Percentiles rank a stretch among this genome's conserved stretches.
phyloP scores from a whole-genome alignment of 139 green algal species.

The Astrephomene gubernaculifera region DNA sequence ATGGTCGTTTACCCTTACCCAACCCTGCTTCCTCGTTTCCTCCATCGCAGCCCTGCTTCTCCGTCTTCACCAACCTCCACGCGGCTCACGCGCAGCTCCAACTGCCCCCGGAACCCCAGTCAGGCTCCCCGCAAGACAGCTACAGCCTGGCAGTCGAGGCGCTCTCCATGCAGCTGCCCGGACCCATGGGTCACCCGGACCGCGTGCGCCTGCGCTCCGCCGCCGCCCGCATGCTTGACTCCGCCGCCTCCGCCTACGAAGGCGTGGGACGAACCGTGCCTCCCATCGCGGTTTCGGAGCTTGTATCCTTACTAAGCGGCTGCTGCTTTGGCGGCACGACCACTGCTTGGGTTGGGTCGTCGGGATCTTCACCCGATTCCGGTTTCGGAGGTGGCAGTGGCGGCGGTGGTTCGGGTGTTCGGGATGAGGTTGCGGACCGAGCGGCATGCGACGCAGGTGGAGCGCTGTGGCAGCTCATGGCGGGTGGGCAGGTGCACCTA shows the following conservation, averaged over 20 bases:
- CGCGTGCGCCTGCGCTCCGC: neutral
- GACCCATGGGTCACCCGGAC: neutral
- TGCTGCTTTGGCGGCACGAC: neutral
- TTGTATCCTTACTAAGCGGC: neutral
- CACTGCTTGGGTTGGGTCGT: too few species aligned
- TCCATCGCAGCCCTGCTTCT: conserved; percentile 6
- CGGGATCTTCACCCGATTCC: too few species aligned
- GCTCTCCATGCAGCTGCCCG: neutral
- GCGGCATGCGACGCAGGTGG: neutral
- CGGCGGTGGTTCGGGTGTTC: neutral
- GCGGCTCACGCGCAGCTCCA: neutral
- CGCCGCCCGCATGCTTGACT: conserved; percentile 34
- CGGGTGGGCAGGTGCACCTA: conserved; percentile 5
- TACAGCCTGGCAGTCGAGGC: conserved; percentile 5
- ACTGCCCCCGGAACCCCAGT: neutral
- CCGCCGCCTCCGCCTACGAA: conserved; percentile 12
- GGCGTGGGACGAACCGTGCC: neutral
- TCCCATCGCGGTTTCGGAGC: neutral
- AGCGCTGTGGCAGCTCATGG: conserved; percentile 42
- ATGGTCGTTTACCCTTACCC: neutral
- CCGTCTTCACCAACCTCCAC: conserved; percentile 28
- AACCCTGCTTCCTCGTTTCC: neutral
- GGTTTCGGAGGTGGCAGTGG: neutral
- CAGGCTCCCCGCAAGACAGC: neutral
- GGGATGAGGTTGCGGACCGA: neutral